Evolutionary conservation across 345 rosid genomes (phyloP).

Genomic region (Gossypium arboreum): DNA sequence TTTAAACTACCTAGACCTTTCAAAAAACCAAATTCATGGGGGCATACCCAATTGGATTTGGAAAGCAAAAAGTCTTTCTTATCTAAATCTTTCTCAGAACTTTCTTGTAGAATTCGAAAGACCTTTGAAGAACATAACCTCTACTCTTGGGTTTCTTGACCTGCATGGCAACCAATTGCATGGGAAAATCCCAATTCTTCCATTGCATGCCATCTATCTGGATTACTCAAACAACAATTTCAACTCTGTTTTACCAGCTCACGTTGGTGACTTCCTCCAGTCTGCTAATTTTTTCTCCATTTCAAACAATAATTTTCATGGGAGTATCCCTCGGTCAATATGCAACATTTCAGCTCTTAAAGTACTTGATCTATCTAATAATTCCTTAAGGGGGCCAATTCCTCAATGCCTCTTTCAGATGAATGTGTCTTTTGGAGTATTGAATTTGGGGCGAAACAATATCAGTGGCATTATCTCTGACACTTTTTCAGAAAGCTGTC

Average conservation of each 20-base stretch:
- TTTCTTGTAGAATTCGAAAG: slow-evolving; percentile 1
- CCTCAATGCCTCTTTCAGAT: slow-evolving; percentile 26
- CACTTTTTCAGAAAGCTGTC: slow-evolving; percentile 15
- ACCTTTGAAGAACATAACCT: not conserved
- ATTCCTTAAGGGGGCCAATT: slow-evolving; percentile 30
- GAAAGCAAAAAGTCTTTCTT: slow-evolving; percentile 11
- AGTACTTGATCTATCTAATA: slow-evolving; percentile 42
- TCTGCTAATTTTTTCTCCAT: slow-evolving; percentile 23
- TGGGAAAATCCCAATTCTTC: slow-evolving; percentile 24
- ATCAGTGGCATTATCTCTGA: slow-evolving; percentile 15
- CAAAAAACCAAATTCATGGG: slow-evolving; percentile 39
- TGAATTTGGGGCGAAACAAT: slow-evolving; percentile 14
- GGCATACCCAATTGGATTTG: slow-evolving; percentile 46
- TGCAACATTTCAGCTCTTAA: slow-evolving; percentile 24
- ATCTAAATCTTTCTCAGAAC: slow-evolving; percentile 22
- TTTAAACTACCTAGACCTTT: slow-evolving; percentile 32
- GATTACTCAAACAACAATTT: slow-evolving; percentile 36
- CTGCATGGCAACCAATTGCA: slow-evolving; percentile 29
- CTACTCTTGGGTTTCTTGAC: slow-evolving; percentile 21
- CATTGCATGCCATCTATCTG: slow-evolving; percentile 6
- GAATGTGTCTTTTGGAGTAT: not conserved
- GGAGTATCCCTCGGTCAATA: slow-evolving; percentile 27
- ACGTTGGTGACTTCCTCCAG: slow-evolving; percentile 19
- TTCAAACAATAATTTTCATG: slow-evolving; percentile 28
- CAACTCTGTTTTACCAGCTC: slow-evolving; percentile 13